Base-by-base conservation (phyloP, 1,284 basidiomycete genomes). In the Tilletia caries region DNA sequence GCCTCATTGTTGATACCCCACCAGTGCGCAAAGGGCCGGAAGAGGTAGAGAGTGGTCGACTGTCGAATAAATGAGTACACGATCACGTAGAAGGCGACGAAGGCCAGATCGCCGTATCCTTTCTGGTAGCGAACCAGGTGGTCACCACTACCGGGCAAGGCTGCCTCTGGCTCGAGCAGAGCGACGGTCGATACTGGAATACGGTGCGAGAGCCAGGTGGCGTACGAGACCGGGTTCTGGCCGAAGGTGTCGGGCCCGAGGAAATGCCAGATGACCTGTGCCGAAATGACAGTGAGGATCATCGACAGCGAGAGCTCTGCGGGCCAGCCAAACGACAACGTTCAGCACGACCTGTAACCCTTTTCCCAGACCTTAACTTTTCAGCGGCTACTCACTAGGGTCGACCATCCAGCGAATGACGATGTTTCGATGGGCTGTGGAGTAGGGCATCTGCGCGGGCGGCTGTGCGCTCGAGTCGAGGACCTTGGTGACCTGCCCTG, bases 11-110 rank as follows among this genome's bases (percentile, higher is more conserved):
- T 77, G 73, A 82, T 79, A 20, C 80, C 80, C 80, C 78, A 82
- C 74, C 76, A 78, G 32, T 70, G 69, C 0, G 91, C 94, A 64
- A 95, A 79, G 0, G 91, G 92, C 50, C 86, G 86, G 69, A 90
- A 89, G 20, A 93, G 64, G 74, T 89, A 88, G 77, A 92, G 75
- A 10, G 90, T 89, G 76, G 93, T 84, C 41, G 87, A 83, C 84
- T 98, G 94, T 43, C 96, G 90, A 37, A 96, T 81, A 82, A 94
- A 92, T 0, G 93, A 95, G 85, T 92, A 98, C 76, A 97, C 90
- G 54, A 98, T 86, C 83, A 98, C 87, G 83, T 96, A 88, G 84
- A 93, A 97, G 2, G 87, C 87, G 62, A 98, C 83, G 85, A 98
- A 98, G 23, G 87, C 82, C 6, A 96, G 77, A 83, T 98, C 96